Conservation (phyloP, 441 rosid genomes). For the Euphorbia corollata region DNA sequence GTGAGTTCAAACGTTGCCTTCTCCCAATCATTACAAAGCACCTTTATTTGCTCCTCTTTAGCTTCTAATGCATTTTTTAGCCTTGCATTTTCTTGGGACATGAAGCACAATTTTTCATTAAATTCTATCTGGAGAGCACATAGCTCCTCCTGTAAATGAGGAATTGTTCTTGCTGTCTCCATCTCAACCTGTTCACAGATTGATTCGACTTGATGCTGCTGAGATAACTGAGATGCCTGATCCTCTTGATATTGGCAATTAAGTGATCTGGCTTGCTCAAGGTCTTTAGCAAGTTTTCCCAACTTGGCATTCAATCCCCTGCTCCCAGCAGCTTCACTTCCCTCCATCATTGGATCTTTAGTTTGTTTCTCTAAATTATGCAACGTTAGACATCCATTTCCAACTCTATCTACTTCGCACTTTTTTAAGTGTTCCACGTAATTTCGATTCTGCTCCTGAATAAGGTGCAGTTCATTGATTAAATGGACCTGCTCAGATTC, state of each 20-base stretch:
- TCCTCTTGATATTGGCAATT: constrained; percentile 53
- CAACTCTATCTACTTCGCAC: constrained; percentile 29
- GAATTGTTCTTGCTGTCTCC: constrained; percentile 75
- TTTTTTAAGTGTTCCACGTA: constrained; percentile 33
- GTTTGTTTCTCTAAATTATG: constrained; percentile 25
- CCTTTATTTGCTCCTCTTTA: constrained; percentile 53
- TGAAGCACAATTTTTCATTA: constrained; percentile 39
- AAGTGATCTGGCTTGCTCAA: constrained; percentile 50
- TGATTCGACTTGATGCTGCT: constrained; percentile 52
- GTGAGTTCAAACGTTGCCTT: constrained; percentile 77
- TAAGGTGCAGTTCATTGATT: constrained; percentile 36
- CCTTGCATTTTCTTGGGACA: constrained; percentile 51
- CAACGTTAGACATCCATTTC: constrained; percentile 25
- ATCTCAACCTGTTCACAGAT: constrained; percentile 76
- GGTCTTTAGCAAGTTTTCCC: constrained; percentile 48
- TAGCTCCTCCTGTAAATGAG: constrained; percentile 80
- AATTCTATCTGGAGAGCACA: constrained; percentile 57
- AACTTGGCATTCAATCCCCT: constrained; percentile 46
- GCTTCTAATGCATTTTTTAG: constrained; percentile 46
- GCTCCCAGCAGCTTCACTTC: constrained; percentile 30
- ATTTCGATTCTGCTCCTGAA: constrained; percentile 41
- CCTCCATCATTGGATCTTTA: constrained; percentile 22
- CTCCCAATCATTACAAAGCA: constrained; percentile 69
- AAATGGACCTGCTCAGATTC: constrained; percentile 37
- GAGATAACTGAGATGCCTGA: constrained; percentile 49